phyloP scores from a whole-genome alignment of 305 asterid species.

The Rubia balearica region DNA sequence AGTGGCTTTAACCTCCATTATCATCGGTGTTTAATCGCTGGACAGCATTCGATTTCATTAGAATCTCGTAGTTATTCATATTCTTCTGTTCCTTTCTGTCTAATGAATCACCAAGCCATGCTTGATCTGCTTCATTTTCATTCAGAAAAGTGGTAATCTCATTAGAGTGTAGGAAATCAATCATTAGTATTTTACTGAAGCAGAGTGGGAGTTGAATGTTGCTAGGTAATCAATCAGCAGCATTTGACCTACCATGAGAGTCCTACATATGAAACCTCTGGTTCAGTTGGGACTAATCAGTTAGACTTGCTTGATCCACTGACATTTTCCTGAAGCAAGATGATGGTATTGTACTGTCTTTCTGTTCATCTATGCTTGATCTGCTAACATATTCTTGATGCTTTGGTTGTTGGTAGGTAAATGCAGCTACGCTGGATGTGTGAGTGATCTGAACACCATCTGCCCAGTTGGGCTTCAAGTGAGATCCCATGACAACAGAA shows the following conservation, averaged over 20 bases:
- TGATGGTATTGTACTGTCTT: background rate
- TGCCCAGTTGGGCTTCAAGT: conserved; percentile 71
- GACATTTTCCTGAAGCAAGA: no score
- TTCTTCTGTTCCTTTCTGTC: background rate
- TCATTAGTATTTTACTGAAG: no score
- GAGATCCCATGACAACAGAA: conserved; percentile 34
- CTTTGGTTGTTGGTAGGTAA: conserved; percentile 30
- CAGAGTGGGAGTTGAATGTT: background rate
- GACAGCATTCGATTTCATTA: background rate
- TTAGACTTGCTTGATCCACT: no score
- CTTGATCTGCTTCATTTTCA: background rate
- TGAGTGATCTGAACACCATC: conserved; percentile 52
- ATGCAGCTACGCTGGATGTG: conserved; percentile 68
- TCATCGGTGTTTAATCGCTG: no score
- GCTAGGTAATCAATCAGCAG: background rate
- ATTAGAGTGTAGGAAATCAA: no score
- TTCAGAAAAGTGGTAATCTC: background rate
- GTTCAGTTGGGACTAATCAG: no score
- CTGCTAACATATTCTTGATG: background rate
- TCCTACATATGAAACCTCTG: no score
- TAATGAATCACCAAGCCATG: background rate
- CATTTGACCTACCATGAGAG: background rate
- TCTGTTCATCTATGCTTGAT: background rate
- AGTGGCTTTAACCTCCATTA: background rate
- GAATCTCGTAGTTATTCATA: background rate